Evolutionary conservation across 805 yeast genomes (phyloP).

Genomic region (Wickerhamiella lipophila): DNA sequence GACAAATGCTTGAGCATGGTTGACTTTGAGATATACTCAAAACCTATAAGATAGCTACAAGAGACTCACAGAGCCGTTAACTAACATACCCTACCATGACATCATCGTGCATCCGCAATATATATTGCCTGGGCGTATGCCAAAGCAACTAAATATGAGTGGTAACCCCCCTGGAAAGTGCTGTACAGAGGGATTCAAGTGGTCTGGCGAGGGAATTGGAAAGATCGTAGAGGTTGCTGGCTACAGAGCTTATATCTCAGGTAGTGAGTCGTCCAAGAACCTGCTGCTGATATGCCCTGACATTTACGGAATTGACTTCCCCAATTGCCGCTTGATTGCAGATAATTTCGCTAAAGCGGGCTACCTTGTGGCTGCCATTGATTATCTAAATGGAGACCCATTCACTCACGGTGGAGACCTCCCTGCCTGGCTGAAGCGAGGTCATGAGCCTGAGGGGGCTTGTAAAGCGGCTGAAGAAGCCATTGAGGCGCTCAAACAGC

Average conservation of each 20-base stretch:
- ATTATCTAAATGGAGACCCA: constrained; percentile 46
- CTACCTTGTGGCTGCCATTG: constrained; percentile 64
- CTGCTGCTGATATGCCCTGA: constrained; percentile 54
- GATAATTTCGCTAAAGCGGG: constrained; percentile 44
- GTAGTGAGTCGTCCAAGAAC: constrained; percentile 36
- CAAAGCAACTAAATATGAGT: neutral
- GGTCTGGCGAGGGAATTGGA: constrained; percentile 25
- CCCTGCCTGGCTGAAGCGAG: constrained; percentile 13
- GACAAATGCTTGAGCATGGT: too few relatives aligned
- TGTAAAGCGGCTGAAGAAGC: constrained; percentile 39
- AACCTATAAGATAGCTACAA: too few relatives aligned
- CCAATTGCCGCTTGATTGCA: constrained; percentile 42
- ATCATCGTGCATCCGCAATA: neutral
- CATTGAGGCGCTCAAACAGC: constrained; percentile 34
- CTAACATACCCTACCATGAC: neutral
- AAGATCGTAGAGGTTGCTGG: constrained; percentile 20
- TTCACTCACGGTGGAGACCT: constrained; percentile 14
- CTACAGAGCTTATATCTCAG: constrained; percentile 38
- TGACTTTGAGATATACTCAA: too few relatives aligned
- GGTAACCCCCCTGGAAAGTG: constrained; percentile 22
- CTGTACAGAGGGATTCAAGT: constrained; percentile 26
- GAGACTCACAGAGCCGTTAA: too few relatives aligned
- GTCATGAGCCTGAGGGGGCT: constrained; percentile 23
- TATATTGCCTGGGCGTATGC: too few relatives aligned
- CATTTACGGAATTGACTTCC: constrained; percentile 47